Conservation (phyloP, 2,329 filamentous ascomycete species). For the Arthrobotrys sphaeroides region DNA sequence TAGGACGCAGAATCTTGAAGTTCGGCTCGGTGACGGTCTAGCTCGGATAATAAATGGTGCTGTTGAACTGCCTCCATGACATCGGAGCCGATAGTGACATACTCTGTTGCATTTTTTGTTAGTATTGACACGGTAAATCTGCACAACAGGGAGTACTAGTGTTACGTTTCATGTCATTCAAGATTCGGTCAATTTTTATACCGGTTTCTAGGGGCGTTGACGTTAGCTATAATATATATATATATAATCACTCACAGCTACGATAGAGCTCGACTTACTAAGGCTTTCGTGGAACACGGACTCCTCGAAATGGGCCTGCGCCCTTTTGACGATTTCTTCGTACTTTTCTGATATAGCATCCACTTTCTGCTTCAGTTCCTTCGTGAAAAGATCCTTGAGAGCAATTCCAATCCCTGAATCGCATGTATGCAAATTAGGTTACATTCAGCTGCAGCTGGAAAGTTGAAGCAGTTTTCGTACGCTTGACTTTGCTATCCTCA, state of each 20-base stretch:
- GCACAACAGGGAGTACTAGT: not conserved
- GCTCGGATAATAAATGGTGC: conserved; percentile 6
- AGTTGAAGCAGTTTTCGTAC: too few species aligned
- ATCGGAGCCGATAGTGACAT: conserved; percentile 1
- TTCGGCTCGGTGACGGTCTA: conserved; percentile 9
- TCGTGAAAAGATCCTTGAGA: conserved; percentile 42
- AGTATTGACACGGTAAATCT: too few species aligned
- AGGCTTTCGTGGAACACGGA: conserved; percentile 28
- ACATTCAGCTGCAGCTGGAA: too few species aligned
- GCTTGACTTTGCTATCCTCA: conserved; percentile 14
- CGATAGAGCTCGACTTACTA: conserved; percentile 11
- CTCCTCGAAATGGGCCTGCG: conserved; percentile 32
- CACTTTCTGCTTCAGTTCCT: conserved; percentile 21
- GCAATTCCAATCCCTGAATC: conserved; percentile 26
- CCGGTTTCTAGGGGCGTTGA: conserved; percentile 14
- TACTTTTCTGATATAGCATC: conserved; percentile 24
- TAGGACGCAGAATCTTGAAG: conserved; percentile 20
- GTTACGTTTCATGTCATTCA: conserved; percentile 23
- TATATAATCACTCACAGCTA: not conserved
- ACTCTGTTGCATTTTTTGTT: conserved; percentile 6
- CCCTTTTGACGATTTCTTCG: conserved; percentile 18
- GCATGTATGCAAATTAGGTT: too few species aligned
- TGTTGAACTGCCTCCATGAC: conserved; percentile 22
- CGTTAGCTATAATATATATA: not conserved
- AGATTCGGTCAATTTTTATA: conserved; percentile 21